These are phyloP conservation scores for Actinomucor elegans DNA, from an alignment of 371 early-diverging fungal genomes.

Conservation along the genomic window DNA sequence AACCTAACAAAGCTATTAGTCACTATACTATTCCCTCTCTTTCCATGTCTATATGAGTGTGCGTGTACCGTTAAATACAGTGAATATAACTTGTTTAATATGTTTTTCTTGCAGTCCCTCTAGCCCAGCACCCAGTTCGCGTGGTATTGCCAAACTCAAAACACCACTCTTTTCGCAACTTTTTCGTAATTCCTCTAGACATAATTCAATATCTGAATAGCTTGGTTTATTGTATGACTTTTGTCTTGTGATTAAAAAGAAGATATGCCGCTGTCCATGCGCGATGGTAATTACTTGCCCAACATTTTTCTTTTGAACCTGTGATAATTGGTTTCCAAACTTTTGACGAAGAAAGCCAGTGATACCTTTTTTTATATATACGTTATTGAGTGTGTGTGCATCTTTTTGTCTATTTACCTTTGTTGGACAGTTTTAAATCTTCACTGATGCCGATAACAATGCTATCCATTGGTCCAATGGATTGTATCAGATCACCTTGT, in stretches of 20 bases:
- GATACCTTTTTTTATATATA: slow-evolving; percentile 6
- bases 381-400: neutral
- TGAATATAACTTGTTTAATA: slow-evolving; percentile 29
- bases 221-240: slow-evolving; percentile 33
- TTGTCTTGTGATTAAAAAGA: slow-evolving; percentile 29
- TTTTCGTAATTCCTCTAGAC: slow-evolving; percentile 27
- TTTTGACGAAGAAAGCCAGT: slow-evolving; percentile 24
- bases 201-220: slow-evolving; percentile 27
- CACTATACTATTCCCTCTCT: no score
- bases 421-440: slow-evolving; percentile 27
- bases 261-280: slow-evolving; percentile 23
- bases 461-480: slow-evolving; percentile 18
- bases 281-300: slow-evolving; percentile 25
- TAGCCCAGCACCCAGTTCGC: slow-evolving; percentile 26
- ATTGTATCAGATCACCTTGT: slow-evolving; percentile 28
- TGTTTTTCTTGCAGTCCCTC: slow-evolving; percentile 34
- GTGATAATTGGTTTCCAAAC: slow-evolving; percentile 18
- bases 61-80: slow-evolving; percentile 23
- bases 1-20: no score
- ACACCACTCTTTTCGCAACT: slow-evolving; percentile 26
- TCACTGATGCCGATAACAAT: slow-evolving; percentile 30
- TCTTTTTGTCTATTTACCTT: slow-evolving; percentile 23
- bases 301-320: slow-evolving; percentile 30
- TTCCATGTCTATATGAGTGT: neutral
- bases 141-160: slow-evolving; percentile 24